phyloP scores from a whole-genome alignment of 2,329 filamentous ascomycete species.

The Aspergillus aculeatus region DNA sequence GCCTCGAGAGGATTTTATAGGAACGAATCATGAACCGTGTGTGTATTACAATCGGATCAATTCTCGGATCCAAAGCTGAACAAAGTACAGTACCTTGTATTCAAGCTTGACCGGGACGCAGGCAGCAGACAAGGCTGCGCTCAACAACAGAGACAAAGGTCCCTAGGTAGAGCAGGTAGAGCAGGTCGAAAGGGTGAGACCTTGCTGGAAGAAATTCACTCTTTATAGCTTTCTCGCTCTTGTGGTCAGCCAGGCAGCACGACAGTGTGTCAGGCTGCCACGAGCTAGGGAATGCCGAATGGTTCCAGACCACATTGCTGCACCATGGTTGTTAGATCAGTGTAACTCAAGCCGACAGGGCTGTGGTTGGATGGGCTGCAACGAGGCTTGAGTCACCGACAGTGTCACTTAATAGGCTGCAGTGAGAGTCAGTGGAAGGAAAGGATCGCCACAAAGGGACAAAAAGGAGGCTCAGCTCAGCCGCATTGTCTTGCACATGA shows the following conservation, averaged over 20 bases:
- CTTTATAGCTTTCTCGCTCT: background rate
- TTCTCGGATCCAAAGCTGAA: background rate
- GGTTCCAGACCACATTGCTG: background rate
- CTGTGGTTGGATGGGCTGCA: background rate
- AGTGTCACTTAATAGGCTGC: background rate
- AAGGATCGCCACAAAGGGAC: background rate
- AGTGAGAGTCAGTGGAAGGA: background rate
- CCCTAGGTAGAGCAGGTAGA: background rate
- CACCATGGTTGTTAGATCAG: background rate
- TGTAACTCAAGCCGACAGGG: background rate
- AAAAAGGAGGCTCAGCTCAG: background rate
- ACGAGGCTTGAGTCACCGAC: background rate
- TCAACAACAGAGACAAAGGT: background rate
- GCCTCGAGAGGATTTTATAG: background rate
- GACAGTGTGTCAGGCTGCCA: background rate
- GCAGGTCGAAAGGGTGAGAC: background rate
- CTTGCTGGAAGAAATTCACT: background rate
- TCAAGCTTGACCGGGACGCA: background rate
- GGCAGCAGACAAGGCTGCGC: background rate
- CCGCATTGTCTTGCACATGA: background rate
- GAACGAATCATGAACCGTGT: background rate
- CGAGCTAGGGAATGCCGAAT: background rate
- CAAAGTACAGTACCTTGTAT: background rate
- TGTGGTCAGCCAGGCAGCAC: background rate
- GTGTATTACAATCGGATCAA: background rate